A percentile compares a stretch with the other conserved stretches of the same genome.
Evolutionary conservation across 768 basidiomycete species (phyloP).

Genomic region (Tulasnella calospora): DNA sequence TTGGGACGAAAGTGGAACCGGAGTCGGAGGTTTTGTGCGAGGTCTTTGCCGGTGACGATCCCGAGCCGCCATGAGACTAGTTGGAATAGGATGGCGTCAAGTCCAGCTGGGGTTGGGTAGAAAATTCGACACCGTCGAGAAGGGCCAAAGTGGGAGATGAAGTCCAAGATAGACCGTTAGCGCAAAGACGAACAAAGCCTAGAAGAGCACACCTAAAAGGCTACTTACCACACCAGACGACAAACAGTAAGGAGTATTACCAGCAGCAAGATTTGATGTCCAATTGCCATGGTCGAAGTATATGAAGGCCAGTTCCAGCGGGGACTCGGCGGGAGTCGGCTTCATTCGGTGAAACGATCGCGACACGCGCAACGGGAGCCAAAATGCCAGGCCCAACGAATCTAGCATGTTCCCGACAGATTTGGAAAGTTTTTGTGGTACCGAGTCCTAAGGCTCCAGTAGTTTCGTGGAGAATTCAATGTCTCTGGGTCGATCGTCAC

Average conservation of each 20-base stretch:
- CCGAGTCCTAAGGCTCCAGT: background rate
- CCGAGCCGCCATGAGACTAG: conserved; percentile 41
- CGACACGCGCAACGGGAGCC: conserved; percentile 36
- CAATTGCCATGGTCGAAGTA: conserved; percentile 35
- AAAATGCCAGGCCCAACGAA: conserved; percentile 39
- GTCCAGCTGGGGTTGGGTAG: conserved; percentile 34
- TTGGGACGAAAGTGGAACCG: conserved; percentile 31
- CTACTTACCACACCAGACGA: conserved; percentile 36
- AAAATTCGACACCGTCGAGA: background rate
- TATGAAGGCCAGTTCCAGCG: background rate
- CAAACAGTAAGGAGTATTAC: conserved; percentile 41
- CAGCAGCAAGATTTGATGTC: conserved; percentile 40
- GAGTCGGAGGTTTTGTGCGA: conserved; percentile 33
- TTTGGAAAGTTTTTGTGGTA: background rate
- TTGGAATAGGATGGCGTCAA: conserved; percentile 45
- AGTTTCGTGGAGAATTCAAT: background rate
- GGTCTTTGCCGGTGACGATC: conserved; percentile 36
- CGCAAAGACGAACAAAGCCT: background rate
- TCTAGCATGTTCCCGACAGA: background rate
- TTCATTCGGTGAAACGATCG: conserved; percentile 16
- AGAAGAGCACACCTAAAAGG: background rate
- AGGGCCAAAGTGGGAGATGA: background rate
- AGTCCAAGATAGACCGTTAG: background rate
- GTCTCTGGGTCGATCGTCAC: background rate
- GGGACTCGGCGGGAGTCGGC: conserved; percentile 5